These are phyloP conservation scores for Whalleya microplaca DNA, from an alignment of 2,329 filamentous ascomycete genomes.

Conservation along the genomic window DNA sequence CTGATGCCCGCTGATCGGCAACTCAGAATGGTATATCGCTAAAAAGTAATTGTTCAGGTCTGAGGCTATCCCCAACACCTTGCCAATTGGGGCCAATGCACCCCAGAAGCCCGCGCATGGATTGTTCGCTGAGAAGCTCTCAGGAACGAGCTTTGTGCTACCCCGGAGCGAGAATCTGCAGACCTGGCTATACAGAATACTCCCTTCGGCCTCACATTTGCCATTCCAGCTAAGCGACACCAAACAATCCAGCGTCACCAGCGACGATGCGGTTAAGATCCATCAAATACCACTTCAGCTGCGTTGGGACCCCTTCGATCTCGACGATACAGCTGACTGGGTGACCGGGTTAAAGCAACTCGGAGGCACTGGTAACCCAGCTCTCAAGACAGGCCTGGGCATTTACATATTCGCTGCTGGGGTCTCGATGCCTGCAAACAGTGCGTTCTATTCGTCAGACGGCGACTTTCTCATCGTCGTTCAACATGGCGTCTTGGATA, in stretches of 20 bases:
- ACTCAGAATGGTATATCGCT: too few relatives aligned
- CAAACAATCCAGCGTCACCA: neutral
- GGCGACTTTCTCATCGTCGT: slow-evolving; percentile 71
- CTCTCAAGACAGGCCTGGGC: slow-evolving; percentile 70
- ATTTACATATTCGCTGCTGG: slow-evolving; percentile 74
- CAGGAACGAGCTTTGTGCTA: slow-evolving; percentile 63
- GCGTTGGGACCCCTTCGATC: slow-evolving; percentile 80
- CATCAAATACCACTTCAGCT: slow-evolving; percentile 82
- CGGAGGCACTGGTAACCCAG: slow-evolving; percentile 75
- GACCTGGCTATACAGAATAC: slow-evolving; percentile 63
- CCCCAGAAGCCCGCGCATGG: slow-evolving; percentile 72
- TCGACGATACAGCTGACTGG: slow-evolving; percentile 60
- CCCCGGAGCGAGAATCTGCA: slow-evolving; percentile 62
- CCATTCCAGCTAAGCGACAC: slow-evolving; percentile 38
- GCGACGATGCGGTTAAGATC: slow-evolving; percentile 49
- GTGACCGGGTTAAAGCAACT: slow-evolving; percentile 60
- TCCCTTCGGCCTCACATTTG: slow-evolving; percentile 57
- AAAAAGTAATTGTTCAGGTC: too few relatives aligned
- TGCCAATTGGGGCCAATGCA: slow-evolving; percentile 70
- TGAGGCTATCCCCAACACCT: slow-evolving; percentile 67
- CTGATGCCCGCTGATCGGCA: too few relatives aligned
- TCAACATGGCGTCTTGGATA: slow-evolving; percentile 67
- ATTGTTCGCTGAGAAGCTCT: slow-evolving; percentile 71
- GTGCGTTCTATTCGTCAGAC: slow-evolving; percentile 77
- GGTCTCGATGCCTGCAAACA: slow-evolving; percentile 68